phyloP scores from a whole-genome alignment of 1,284 basidiomycete genomes.

The Microstroma glucosiphilum region DNA sequence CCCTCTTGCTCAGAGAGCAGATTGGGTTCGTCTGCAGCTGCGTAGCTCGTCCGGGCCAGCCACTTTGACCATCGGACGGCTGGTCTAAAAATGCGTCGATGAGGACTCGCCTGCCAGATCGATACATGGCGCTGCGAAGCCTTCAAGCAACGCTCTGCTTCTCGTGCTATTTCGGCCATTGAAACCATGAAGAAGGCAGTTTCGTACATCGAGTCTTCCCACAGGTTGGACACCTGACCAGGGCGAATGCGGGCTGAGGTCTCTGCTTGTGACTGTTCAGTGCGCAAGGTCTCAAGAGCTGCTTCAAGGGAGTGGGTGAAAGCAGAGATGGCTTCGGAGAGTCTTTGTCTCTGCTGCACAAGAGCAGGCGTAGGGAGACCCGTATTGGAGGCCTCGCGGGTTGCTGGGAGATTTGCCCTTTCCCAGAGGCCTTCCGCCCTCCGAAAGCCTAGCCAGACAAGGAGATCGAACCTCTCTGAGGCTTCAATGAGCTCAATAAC shows the following conservation, averaged over 20 bases:
- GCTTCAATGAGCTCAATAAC: neutral
- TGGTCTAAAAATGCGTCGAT: conserved; percentile 4
- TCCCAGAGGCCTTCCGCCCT: too few species aligned
- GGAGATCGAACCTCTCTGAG: neutral
- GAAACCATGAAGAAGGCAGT: conserved; percentile 33
- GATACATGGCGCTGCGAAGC: conserved; percentile 10
- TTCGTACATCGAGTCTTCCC: conserved; percentile 3
- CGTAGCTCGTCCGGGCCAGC: too few species aligned
- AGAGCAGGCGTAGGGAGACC: too few species aligned
- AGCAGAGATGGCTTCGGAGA: neutral
- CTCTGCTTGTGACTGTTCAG: too few species aligned
- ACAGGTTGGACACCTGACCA: neutral
- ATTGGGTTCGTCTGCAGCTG: too few species aligned
- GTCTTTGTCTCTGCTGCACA: neutral
- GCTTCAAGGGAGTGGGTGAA: neutral
- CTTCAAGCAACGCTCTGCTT: conserved; percentile 18
- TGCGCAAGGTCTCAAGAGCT: neutral
- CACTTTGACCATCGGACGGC: too few species aligned
- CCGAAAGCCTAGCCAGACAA: neutral
- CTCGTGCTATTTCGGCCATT: conserved; percentile 32
- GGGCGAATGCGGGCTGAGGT: too few species aligned
- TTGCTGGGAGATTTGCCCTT: too few species aligned
- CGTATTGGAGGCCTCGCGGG: too few species aligned
- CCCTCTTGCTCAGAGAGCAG: too few species aligned
- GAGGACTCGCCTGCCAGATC: conserved; percentile 9